These are phyloP conservation scores for Mariannaea sp. DNA, from an alignment of 2,329 filamentous ascomycete species.

Conservation along the genomic window DNA sequence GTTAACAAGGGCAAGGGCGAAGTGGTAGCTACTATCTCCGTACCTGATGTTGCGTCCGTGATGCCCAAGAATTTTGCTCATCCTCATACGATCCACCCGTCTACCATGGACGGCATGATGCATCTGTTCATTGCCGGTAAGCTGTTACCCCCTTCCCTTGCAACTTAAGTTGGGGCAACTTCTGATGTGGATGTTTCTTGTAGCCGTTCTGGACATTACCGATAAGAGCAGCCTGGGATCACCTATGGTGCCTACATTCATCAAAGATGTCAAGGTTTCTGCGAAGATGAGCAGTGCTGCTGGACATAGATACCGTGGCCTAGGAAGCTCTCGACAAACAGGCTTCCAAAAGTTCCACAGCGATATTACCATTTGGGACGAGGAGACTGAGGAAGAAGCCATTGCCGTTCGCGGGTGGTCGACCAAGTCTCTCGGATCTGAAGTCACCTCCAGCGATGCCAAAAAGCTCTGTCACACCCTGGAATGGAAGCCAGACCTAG, in stretches of 20 bases:
- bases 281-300: background rate
- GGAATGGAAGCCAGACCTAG: conserved; percentile 11
- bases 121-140: conserved; percentile 12
- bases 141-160: background rate
- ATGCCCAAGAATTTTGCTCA: conserved; percentile 20
- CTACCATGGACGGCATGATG: conserved; percentile 21
- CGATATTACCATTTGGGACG: background rate
- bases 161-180: background rate
- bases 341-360: conserved; percentile 7
- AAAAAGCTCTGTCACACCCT: conserved; percentile 13
- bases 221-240: conserved; percentile 2
- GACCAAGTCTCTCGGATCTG: background rate
- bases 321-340: background rate
- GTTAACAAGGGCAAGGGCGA: conserved; percentile 1
- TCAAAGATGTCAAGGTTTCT: conserved; percentile 2
- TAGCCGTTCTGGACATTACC: background rate
- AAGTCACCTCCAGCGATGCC: background rate
- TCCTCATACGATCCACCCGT: conserved; percentile 22
- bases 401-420: conserved; percentile 1
- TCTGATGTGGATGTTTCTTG: background rate
- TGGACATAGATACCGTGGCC: background rate
- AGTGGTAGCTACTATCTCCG: conserved; percentile 1
- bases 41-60: conserved; percentile 11
- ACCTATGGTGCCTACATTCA: conserved; percentile 7
- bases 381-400: background rate